Evolutionary conservation across 345 rosid genomes (phyloP), one percentile per base, ranked within the genome.

Genomic region (Boechera stricta): DNA sequence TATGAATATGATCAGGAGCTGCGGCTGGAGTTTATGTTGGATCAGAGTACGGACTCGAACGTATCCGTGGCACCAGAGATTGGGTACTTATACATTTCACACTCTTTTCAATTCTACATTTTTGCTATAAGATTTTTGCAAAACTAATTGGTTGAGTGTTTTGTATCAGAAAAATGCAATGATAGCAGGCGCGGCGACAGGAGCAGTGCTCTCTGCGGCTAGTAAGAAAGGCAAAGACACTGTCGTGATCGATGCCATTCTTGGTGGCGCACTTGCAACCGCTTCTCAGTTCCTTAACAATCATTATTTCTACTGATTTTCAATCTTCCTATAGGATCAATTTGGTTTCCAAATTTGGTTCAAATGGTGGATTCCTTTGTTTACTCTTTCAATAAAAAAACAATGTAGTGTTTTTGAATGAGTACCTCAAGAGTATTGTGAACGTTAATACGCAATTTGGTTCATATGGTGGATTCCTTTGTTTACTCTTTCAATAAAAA

Each of bases 231-330:
- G 82, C 55, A 75, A 72, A 60, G 93, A 91, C 81, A 88, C 73
- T 76, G 39, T 91, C 7, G 86, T 87, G 66, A 45, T 85, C 0
- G 86, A 85, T 83, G 91, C 96, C 73, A 85, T 94, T 42, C 82
- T 88, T 2, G 96, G 93, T 72, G 92, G 91, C 2, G 97, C 94
- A 21, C 77, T 90, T 62, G 98, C 97, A 21, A 86, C 94, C n/a
- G 97, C 97, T 38, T 87, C 93, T 29, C 77, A 84, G 74, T 86
- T 94, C 88, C 71, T 94, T 56, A 85, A 85, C 64, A 56, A 83
- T 69, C 86, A 67, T 71, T 77, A 71, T 57, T 88, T 77, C 74
- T 72, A 65, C 74, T 78, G 78, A 78, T 10, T 59, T 6, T 38
- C 42, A 51, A 13, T 64, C 73, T 58, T 51, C 64, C 4, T 38